Evolutionary conservation across 805 yeast species (phyloP).

Genomic region (Starmera pachycereana): DNA sequence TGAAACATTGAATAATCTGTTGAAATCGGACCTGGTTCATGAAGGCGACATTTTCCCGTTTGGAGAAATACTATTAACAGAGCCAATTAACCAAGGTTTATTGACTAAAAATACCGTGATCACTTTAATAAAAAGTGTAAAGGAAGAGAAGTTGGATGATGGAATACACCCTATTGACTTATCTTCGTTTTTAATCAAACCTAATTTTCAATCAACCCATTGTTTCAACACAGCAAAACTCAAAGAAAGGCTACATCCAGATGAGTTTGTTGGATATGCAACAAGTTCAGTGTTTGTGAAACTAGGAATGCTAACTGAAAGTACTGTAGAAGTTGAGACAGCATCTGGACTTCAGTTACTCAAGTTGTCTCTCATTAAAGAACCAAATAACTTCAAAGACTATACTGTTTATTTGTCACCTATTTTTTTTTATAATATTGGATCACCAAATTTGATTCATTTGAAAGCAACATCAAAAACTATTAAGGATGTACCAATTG

Average conservation of each 20-base stretch:
- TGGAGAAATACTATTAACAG: constrained; percentile 50
- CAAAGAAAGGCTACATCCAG: neutral
- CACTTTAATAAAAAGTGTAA: constrained; percentile 33
- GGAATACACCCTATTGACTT: constrained; percentile 10
- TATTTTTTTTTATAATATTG: constrained; percentile 39
- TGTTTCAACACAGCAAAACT: neutral
- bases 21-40: constrained; percentile 8
- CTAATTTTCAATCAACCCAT: constrained; percentile 13
- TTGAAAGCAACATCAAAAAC: constrained; percentile 12
- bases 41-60: constrained; percentile 11
- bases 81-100: constrained; percentile 65
- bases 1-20: constrained; percentile 2
- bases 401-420: constrained; percentile 53
- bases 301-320: constrained; percentile 63
- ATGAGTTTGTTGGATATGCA: neutral
- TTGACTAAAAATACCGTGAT: constrained; percentile 38
- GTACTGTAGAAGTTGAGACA: constrained; percentile 31
- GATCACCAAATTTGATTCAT: constrained; percentile 19
- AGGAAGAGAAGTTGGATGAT: neutral
- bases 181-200: constrained; percentile 25
- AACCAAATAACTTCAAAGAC: constrained; percentile 39
- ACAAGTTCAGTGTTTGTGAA: constrained; percentile 32
- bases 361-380: constrained; percentile 47
- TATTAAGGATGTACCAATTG: constrained; percentile 28
- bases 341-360: constrained; percentile 4